Evolutionary conservation across 495 filamentous ascomycete species (phyloP), one percentile per base, ranked within the genome.

Genomic region (Lasiosphaeria miniovina): DNA sequence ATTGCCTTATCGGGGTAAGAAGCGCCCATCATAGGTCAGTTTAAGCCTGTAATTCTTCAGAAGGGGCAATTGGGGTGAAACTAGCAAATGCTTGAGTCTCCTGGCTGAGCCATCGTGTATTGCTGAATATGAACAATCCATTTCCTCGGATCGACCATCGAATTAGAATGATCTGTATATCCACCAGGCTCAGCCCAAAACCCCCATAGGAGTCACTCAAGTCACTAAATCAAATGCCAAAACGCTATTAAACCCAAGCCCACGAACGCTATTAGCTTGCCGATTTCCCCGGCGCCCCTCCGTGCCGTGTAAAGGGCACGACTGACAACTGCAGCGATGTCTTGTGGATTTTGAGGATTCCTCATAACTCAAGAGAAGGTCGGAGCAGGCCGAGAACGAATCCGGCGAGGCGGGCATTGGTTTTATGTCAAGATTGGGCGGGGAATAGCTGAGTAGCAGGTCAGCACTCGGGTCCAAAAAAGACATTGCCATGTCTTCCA

Each of bases 361-460:
- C 24, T 46, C 36, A 52, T 41, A 52, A 52, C 57, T 51, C 36
- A 59, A 38, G 12, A 59, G 57, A 41, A 59, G 38, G 36, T 59
- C 57, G 35, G 49, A 46, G 17, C 49, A 52, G 43, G 56, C 50
- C 48, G 49, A 40, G 8, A 32, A 36, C 49, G 38, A 53, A 43
- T 4, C 34, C 50, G 36, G 12, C 32, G n/a, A 33, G 14, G 58
- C 15, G 7, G 52, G 40, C 40, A 54, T 55, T 14, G 58, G 33
- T 5, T 41, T 36, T 45, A 43, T 61, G n/a, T 17, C 61, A 15
- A 32, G 24, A 17, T 43, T 65, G 36, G 14, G 10, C 11, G 60
- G 45, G 4, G 58, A 57, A 51, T 36, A 61, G 57, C 45, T 57
- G 59, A 63, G 36, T 4, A 55, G 55, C 2, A 63, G 52, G 33